Percentiles rank a stretch among this genome's conserved stretches.
phyloP scores from a whole-genome alignment of 371 early-diverging fungal genomes.

The Lichtheimia ramosa region DNA sequence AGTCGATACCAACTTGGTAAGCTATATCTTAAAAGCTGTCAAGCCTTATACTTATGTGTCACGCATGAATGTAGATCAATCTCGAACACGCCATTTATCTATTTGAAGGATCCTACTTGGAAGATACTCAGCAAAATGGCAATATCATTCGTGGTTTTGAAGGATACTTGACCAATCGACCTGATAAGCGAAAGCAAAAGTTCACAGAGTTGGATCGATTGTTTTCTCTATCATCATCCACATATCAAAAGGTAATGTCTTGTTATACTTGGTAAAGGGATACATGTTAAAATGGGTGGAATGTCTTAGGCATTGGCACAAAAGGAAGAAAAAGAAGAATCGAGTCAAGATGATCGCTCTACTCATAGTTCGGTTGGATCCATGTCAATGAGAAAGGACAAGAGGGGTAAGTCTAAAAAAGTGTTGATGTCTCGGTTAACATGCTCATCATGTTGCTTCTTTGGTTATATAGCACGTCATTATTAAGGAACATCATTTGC shows the following conservation, averaged over 20 bases:
- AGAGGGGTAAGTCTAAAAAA: slow-evolving; percentile 35
- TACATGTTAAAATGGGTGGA: too few species aligned
- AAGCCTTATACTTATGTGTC: not conserved
- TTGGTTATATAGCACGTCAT: not conserved
- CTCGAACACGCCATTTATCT: slow-evolving; percentile 77
- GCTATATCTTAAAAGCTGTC: too few species aligned
- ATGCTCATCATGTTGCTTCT: too few species aligned
- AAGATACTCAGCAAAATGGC: slow-evolving; percentile 78
- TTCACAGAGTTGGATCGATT: slow-evolving; percentile 64
- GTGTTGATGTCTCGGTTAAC: not conserved
- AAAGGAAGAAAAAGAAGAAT: slow-evolving; percentile 58
- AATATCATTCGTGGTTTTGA: slow-evolving; percentile 86
- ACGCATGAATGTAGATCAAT: slow-evolving; percentile 29
- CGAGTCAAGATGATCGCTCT: slow-evolving; percentile 56
- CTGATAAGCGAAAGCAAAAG: slow-evolving; percentile 59
- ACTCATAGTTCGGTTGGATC: slow-evolving; percentile 20
- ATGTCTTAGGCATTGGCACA: slow-evolving; percentile 49
- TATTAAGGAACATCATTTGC: not conserved
- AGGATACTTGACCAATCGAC: slow-evolving; percentile 62
- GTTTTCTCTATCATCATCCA: slow-evolving; percentile 65
- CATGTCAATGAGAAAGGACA: slow-evolving; percentile 29
- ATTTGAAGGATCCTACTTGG: slow-evolving; percentile 81
- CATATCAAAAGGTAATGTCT: slow-evolving; percentile 57
- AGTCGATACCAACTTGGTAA: slow-evolving; percentile 64
- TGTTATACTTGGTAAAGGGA: too few species aligned